A percentile compares a stretch with the other conserved stretches of the same genome.
Evolutionary conservation across 148 eudicot genomes (phyloP).

Genomic region (Heliosperma pusillum): DNA sequence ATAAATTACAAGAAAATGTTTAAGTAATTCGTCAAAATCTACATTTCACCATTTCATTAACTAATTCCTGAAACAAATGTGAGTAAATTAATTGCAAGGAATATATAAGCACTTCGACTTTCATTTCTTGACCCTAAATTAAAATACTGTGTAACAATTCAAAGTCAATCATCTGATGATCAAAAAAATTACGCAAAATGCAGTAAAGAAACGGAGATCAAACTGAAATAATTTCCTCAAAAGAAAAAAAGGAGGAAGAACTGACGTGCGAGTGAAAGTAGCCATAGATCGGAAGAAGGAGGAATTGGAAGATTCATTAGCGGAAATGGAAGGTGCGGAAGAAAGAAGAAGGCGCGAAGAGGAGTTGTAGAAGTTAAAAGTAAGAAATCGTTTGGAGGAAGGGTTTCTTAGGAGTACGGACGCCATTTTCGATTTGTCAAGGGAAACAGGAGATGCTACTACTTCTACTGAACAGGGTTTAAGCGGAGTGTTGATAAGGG

Average conservation of each 20-base stretch:
- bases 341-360: constrained; percentile 31
- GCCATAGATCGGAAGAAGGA: constrained; percentile 63
- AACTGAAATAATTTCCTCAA: neutral
- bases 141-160: no score
- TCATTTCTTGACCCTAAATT: no score
- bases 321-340: constrained; percentile 34
- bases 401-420: constrained; percentile 52
- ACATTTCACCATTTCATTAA: neutral
- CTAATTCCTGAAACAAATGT: neutral
- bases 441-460: neutral
- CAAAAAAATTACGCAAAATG: neutral
- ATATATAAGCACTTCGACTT: no score
- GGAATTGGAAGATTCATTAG: constrained; percentile 27
- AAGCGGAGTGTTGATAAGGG: neutral
- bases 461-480: no score
- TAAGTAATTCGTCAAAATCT: neutral
- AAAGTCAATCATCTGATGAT: neutral
- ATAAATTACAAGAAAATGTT: neutral
- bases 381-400: constrained; percentile 47
- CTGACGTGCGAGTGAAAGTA: constrained; percentile 81
- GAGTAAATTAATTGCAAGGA: no score
- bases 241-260: neutral
- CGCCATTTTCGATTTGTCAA: constrained; percentile 43
- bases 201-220: neutral
- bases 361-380: constrained; percentile 34